Evolutionary conservation across 306 rosid species (phyloP), one percentile per base, ranked within the genome.

Genomic region (Quercus ilex): DNA sequence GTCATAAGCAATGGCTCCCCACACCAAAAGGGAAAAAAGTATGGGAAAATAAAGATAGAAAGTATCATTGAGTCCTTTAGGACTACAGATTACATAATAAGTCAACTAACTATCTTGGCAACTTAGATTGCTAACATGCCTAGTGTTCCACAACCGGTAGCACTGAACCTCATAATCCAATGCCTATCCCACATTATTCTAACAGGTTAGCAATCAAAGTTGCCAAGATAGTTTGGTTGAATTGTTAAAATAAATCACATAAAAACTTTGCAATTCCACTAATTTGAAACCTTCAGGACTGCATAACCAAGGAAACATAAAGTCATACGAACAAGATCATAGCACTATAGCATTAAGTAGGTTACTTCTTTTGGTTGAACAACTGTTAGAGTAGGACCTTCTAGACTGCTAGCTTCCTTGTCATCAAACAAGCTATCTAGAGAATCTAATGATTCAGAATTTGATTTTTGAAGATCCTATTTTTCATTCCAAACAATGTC

Each of bases 391-490:
- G 74, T 75, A 71, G 92, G 76, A 73, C 85, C 38, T 64, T 91
- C 91, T 0, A 80, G 90, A 81, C 19, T 52, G 56, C 56, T 52
- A 52, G 75, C 71, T 76, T 79, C 92, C 71, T 84, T 78, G 80
- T 94, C 94, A 81, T 77, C 92, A 89, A 94, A 92, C 77, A 92
- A 89, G 79, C 90, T 82, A 71, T 91, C 98, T 73, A 92, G 89
- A 77, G 97, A 94, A 91, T 94, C 97, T 0, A 92, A 89, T 71
- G 94, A 92, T 74, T 75, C 62, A 30, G 88, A 83, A 80, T 90
- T 86, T 82, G 96, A 83, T 69, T 62, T 88, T 78, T 60, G 87
- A 62, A 80, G 83, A 74, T 35, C 43, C 43, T 6, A 35, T 35
- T 35, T 81, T 62, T 74, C 77, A 74, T 80, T 75, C 74, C 77